A percentile compares a stretch with the other conserved stretches of the same genome.
Conservation (phyloP, 345 rosid genomes). For the Trapa incisa region DNA sequence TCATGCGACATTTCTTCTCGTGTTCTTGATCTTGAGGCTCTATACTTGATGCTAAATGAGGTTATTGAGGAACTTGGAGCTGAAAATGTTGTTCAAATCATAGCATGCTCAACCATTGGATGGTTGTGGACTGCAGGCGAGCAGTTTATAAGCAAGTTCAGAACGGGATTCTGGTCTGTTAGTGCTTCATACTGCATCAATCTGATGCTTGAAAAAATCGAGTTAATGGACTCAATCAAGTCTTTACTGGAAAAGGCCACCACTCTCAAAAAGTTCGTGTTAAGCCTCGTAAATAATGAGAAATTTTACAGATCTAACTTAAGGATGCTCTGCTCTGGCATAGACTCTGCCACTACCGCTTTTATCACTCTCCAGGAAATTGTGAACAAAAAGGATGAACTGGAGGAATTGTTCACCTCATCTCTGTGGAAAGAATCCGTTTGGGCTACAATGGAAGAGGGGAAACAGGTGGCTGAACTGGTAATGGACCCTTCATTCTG, state of each 20-base stretch:
- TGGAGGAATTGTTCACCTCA: slow-evolving; percentile 33
- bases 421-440: slow-evolving; percentile 24
- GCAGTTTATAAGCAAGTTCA: slow-evolving; percentile 18
- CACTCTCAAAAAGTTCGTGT: slow-evolving; percentile 21
- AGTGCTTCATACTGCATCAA: slow-evolving; percentile 49
- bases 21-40: slow-evolving; percentile 12
- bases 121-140: slow-evolving; percentile 44
- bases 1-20: slow-evolving; percentile 30
- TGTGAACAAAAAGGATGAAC: slow-evolving; percentile 22
- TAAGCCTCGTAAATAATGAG: background rate
- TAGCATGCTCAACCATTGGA: slow-evolving; percentile 32
- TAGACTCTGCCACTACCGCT: slow-evolving; percentile 6
- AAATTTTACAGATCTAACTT: background rate
- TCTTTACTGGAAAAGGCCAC: slow-evolving; percentile 26
- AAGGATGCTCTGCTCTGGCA: background rate
- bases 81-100: slow-evolving; percentile 41
- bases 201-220: slow-evolving; percentile 38
- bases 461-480: slow-evolving; percentile 21
- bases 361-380: slow-evolving; percentile 22
- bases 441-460: slow-evolving; percentile 22
- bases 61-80: slow-evolving; percentile 36
- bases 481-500: slow-evolving; percentile 34
- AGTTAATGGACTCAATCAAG: slow-evolving; percentile 13
- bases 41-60: slow-evolving; percentile 26
- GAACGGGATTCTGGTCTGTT: slow-evolving; percentile 38